These are phyloP conservation scores for Verbascum thapsus DNA, from an alignment of 257 asterid genomes.

Conservation along the genomic window DNA sequence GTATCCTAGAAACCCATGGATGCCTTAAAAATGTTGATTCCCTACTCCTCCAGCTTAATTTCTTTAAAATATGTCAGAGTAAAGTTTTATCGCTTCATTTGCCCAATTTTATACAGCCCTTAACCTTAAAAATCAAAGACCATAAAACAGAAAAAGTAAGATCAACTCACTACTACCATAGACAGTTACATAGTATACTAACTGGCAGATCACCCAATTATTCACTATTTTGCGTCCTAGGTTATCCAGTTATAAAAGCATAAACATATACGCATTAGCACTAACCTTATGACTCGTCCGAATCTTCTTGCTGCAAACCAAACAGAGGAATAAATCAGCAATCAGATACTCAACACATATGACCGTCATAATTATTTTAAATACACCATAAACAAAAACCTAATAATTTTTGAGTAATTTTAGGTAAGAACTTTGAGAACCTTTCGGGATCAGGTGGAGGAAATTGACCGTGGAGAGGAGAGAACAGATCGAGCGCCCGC, in stretches of 20 bases:
- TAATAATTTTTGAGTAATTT: not conserved
- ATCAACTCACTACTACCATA: not conserved
- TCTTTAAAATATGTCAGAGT: not conserved
- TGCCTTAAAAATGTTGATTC: not conserved
- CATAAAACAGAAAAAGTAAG: conserved; percentile 1
- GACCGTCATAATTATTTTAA: no score
- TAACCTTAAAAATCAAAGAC: not conserved
- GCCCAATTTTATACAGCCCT: not conserved
- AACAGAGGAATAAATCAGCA: not conserved
- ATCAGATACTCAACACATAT: not conserved
- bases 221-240: conserved; percentile 5
- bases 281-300: conserved; percentile 81
- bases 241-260: conserved; percentile 21
- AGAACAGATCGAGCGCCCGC: conserved; percentile 88
- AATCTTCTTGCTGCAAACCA: conserved; percentile 81
- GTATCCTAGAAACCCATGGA: not conserved
- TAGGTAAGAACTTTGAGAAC: conserved; percentile 36
- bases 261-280: conserved; percentile 18
- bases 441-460: conserved; percentile 84
- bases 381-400: not conserved
- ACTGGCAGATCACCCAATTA: not conserved
- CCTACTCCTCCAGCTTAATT: not conserved
- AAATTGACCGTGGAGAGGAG: conserved; percentile 73
- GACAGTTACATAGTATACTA: not conserved
- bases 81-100: not conserved